phyloP scores from a whole-genome alignment of 2,329 filamentous ascomycete species.

The Claviceps sp. region DNA sequence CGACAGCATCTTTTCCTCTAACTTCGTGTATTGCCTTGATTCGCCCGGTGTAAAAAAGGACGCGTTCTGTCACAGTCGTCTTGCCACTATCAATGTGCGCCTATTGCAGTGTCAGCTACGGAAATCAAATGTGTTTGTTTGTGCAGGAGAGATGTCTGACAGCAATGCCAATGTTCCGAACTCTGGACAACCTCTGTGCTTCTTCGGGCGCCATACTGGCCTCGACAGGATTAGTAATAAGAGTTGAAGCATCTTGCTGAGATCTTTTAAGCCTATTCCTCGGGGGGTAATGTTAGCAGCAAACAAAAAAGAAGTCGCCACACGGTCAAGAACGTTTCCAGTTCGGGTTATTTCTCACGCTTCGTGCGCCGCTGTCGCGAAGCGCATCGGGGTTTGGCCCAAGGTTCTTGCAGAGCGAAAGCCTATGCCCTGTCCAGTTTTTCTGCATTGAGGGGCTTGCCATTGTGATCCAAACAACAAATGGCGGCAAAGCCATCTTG shows the following conservation, averaged over 20 bases:
- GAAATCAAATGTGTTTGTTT: conserved; percentile 7
- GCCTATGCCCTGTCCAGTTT: background rate
- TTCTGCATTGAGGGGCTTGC: conserved; percentile 10
- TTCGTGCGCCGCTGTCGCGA: conserved; percentile 26
- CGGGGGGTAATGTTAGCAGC: conserved; percentile 1
- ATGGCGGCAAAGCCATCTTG: conserved; percentile 29
- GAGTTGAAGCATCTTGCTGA: conserved; percentile 36
- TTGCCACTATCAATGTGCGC: conserved; percentile 98
- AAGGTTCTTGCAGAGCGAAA: conserved; percentile 13
- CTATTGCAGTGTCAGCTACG: conserved; percentile 26
- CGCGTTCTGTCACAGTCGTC: conserved; percentile 90
- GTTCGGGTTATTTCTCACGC: conserved; percentile 20
- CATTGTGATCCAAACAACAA: conserved; percentile 19
- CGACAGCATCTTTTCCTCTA: conserved; percentile 82
- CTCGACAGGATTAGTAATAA: conserved; percentile 50
- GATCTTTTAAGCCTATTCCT: conserved; percentile 33
- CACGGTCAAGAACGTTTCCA: background rate
- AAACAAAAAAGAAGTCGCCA: background rate
- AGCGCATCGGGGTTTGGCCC: conserved; percentile 17
- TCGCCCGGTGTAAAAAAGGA: conserved; percentile 94
- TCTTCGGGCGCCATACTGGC: conserved; percentile 73
- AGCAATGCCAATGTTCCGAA: conserved; percentile 96
- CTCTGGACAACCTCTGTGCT: conserved; percentile 60
- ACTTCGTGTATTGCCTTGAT: conserved; percentile 98
- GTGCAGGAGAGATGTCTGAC: conserved; percentile 29